Base-by-base conservation (phyloP, 1,284 basidiomycete genomes). In the Ustilago sp. region DNA sequence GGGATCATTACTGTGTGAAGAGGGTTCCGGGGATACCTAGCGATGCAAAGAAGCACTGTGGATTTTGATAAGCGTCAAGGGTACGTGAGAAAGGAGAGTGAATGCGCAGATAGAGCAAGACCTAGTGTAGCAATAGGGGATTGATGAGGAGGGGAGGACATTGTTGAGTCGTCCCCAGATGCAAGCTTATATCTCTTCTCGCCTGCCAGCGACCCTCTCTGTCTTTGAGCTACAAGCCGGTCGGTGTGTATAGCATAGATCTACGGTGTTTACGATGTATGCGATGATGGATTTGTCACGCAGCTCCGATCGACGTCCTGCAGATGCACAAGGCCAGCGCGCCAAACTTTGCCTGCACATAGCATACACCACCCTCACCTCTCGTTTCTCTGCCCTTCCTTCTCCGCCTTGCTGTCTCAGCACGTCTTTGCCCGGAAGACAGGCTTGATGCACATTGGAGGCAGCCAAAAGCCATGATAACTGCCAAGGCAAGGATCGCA, bases 291-390 rank as follows among this genome's bases (percentile, higher is more conserved):
- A 60, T 66, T 34, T 38, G 28, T 64, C 64, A 61, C 50, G 64
- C 53, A 55, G 56, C 52, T 47, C 19, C 57, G 70, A 73, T 73
- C 70, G 54, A 64, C 64, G 11, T 53, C 31, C 11, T 64, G 61
- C 64, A 68, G 53, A 56, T 59, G 34, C 47, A 23, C 31, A 34
- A 51, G 11, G 15, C 23, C 8, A 28, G 48, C 31, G 48, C 48
- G 48, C 48, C 43, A 64, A 73, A 73, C 65, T 73, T 65, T 73
- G 19, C 23, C 70, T 68, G 70, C 70, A 68, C 64, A 73, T 36
- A 64, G 70, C 70, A 73, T 73, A 73, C 57, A 73, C 38, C 52
- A 51, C 17, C 15, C 47, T 17, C 38, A 15, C 15, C 35, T 48
- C 36, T 31, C 47, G 38, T 17, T n/a, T 31, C 17, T 19, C 35